Evolutionary conservation across 1,139 yeast genomes (phyloP).

Genomic region (Barnettozyma hawaiiensis): DNA sequence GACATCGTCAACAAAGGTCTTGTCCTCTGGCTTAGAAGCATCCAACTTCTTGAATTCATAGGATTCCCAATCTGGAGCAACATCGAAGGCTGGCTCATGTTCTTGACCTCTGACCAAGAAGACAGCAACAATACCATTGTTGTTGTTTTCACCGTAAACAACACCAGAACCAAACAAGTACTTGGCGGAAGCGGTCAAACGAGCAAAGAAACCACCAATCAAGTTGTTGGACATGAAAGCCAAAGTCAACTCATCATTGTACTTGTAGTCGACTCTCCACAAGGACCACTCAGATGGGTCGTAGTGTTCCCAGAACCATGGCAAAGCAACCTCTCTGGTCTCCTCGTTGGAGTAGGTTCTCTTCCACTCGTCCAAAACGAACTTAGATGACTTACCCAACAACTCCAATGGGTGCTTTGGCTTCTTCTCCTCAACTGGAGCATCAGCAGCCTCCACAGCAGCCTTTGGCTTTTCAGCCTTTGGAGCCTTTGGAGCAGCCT

Average conservation of each 20-base stretch:
- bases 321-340: constrained; percentile 89
- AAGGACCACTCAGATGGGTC: constrained; percentile 92
- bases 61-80: constrained; percentile 99
- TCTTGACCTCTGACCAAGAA: constrained; percentile 96
- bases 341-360: constrained; percentile 96
- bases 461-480: constrained; percentile 28
- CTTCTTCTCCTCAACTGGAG: constrained; percentile 48
- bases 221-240: constrained; percentile 98
- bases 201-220: constrained; percentile 97
- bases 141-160: constrained; percentile 97
- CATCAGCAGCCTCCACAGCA: constrained; percentile 32
- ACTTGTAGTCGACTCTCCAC: constrained; percentile 94
- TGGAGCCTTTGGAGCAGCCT: constrained; percentile 31
- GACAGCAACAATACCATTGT: constrained; percentile 96
- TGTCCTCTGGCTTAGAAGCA: constrained; percentile 60
- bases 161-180: constrained; percentile 91
- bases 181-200: constrained; percentile 87
- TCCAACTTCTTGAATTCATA: constrained; percentile 65
- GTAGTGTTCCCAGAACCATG: constrained; percentile 98
- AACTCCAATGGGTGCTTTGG: constrained; percentile 89
- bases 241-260: constrained; percentile 94
- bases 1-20: constrained; percentile 63
- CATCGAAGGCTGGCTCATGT: constrained; percentile 83
- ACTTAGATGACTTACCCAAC: constrained; percentile 62
- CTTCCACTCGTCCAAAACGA: constrained; percentile 91